Base-by-base conservation (phyloP, 345 rosid species). In the Moricandia arvensis region DNA sequence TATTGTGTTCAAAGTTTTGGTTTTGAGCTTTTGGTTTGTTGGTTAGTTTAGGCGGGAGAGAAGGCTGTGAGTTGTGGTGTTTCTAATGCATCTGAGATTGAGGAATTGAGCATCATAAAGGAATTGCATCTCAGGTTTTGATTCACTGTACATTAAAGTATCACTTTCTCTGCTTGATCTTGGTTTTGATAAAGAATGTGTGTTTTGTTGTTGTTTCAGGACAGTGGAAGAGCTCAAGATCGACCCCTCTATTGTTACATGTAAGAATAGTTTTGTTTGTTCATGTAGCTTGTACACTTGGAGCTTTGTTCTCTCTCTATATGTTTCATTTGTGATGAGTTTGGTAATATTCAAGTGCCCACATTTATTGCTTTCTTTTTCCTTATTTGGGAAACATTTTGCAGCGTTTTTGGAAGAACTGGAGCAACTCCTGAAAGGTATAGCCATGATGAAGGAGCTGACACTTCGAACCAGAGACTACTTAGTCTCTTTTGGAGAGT, bases 401-500 rank as follows among this genome's bases (percentile, higher is more conserved):
- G 75, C 83, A 95, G 99, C 73, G 34, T 93, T 82, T 69, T 84
- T 95, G 64, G 94, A 88, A 69, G 93, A 91, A 75, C 71, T 95
- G 73, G 93, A 93, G 82, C 98, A 93, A 79, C 96, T 95, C 49
- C 75, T 95, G 70, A 95, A 90, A 79, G 98, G 98, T 72, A 87
- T 95, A 74, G 94, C 99, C 38, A 87, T 90, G 97, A 88, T 93
- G 98, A 95, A 89, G 81, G 99, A 95, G 75, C 80, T 95, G 68
- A 95, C 99, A 74, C 88, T 81, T 68, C 85, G 97, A 30, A 89
- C 97, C 6, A 87, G 69, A 82, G 98, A 93, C 79, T 90, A 92
- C 78, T 74, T 95, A 18, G 99, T 93, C 84, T 95, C 99, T 33
- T 95, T 95, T 83, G 99, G 99, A 72, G 99, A 95, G 81, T 93